Conservation (phyloP, 129 eudicot species). For the Pulicaria dysenterica region DNA sequence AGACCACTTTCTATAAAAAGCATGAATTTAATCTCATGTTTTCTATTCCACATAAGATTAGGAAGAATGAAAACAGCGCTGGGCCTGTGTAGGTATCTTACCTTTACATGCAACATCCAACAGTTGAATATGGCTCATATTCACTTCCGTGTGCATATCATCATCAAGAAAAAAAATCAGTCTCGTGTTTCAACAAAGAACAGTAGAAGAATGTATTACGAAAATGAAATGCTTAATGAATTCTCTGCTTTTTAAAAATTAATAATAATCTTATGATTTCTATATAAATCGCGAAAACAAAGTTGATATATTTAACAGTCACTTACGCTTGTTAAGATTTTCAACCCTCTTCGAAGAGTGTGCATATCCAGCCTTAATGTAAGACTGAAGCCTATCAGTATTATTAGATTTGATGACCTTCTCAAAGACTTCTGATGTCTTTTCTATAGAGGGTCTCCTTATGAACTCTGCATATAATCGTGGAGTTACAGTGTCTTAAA, state of each 20-base stretch:
- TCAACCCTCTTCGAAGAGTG: constrained; percentile 47
- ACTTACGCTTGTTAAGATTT: constrained; percentile 69
- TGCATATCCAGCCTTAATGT: constrained; percentile 60
- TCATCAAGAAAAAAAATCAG: constrained; percentile 34
- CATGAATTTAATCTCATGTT: no score
- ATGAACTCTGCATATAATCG: constrained; percentile 48
- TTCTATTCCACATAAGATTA: no score
- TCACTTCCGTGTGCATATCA: constrained; percentile 65
- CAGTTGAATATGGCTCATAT: constrained; percentile 57
- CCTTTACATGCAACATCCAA: constrained; percentile 48
- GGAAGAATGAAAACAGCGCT: no score
- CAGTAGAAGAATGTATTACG: not conserved
- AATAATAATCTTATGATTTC: no score
- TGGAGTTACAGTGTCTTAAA: not conserved
- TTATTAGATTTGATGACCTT: constrained; percentile 58
- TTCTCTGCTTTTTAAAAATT: not conserved
- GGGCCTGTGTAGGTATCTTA: constrained; percentile 12
- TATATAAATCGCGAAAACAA: not conserved
- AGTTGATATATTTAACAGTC: not conserved
- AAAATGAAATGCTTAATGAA: not conserved
- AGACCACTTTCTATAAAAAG: not conserved
- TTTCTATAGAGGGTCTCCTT: constrained; percentile 56
- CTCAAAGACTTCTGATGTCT: constrained; percentile 57
- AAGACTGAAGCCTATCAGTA: constrained; percentile 55
- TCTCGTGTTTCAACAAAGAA: constrained; percentile 3